Base-by-base conservation (phyloP, 2,329 filamentous ascomycete genomes). In the Ploettnerulaceae sp. region DNA sequence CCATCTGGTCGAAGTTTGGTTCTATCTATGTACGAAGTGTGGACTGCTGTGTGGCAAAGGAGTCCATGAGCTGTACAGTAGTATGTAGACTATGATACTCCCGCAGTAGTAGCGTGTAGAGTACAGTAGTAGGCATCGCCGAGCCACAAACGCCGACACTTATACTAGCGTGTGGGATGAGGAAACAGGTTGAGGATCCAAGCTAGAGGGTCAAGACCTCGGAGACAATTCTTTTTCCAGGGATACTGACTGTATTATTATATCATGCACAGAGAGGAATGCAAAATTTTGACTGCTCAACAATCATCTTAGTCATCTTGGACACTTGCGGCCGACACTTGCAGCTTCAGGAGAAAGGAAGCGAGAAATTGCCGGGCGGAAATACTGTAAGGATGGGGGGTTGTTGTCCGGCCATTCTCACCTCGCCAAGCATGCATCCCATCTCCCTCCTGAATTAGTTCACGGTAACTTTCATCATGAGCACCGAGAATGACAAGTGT, bases 151-250 rank as follows among this genome's bases (percentile, higher is more conserved):
- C 34, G 34, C 46, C 31, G 42, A 36, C 38, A 25, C n/a, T 43
- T 46, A 40, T n/a, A n/a, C n/a, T n/a, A n/a, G 43, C 28, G 33
- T 39, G 43, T 46, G 43, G 47, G 21, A 38, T 37, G 22, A 34
- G 17, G 42, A 45, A 39, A 26, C 33, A 11, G 25, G 34, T 34
- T 18, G 21, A 18, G 15, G 15, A 20, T 20, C n/a, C 5, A 15
- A 8, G 18, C 21, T 28, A 17, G 14, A 36, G 11, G 33, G 33
- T 12, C 12, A 36, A 5, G 11, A 20, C 36, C 36, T 39, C 36
- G 40, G 34, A 42, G 25, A 37, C 36, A 40, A 35, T 39, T 40
- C 39, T 37, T 40, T 31, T 35, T 44, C 18, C 39, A 48, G 34
- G 46, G 40, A 48, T 39, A 7, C 12, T n/a, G n/a, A n/a, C n/a